A percentile compares a stretch with the other conserved stretches of the same genome.
Evolutionary conservation across 2,329 filamentous ascomycete species (phyloP).

Genomic region (Ophiostoma triangulosporum): DNA sequence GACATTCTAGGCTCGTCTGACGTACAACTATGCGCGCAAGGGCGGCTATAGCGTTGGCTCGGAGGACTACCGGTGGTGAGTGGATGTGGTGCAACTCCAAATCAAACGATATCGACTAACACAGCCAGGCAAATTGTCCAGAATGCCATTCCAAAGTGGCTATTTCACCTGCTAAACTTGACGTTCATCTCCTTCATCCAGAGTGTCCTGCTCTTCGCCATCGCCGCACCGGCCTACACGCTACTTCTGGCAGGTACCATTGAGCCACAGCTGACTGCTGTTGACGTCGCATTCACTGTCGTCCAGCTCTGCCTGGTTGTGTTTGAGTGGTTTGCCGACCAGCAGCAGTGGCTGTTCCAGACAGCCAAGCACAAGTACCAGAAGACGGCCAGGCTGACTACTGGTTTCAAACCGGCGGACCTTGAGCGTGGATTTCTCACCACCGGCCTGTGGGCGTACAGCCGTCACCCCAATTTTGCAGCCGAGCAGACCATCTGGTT

Average conservation of each 20-base stretch:
- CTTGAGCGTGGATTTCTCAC: conserved; percentile 84
- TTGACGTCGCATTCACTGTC: conserved; percentile 35
- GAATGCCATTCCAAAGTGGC: conserved; percentile 42
- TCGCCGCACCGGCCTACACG: conserved; percentile 67
- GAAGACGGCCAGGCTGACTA: conserved; percentile 55
- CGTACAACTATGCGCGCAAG: conserved; percentile 93
- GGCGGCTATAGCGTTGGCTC: conserved; percentile 81
- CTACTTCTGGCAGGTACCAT: conserved; percentile 61
- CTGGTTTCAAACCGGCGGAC: conserved; percentile 53
- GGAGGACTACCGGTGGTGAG: conserved; percentile 83
- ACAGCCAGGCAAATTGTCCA: conserved; percentile 55
- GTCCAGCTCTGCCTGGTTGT: conserved; percentile 37
- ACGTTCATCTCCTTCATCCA: conserved; percentile 81
- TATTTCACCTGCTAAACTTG: conserved; percentile 77
- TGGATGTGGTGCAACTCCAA: background rate
- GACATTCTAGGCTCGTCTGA: conserved; percentile 52
- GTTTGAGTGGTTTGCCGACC: conserved; percentile 71
- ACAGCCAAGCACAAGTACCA: conserved; percentile 65
- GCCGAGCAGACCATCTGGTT: conserved; percentile 90
- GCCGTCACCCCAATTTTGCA: conserved; percentile 87
- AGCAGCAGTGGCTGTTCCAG: conserved; percentile 89
- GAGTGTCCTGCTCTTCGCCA: conserved; percentile 63
- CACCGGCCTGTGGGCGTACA: conserved; percentile 73
- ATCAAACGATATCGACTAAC: background rate
- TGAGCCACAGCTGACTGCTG: conserved; percentile 31